Evolutionary conservation across 1,139 yeast genomes (phyloP), one percentile per base, ranked within the genome.

Genomic region (Candida anutae): DNA sequence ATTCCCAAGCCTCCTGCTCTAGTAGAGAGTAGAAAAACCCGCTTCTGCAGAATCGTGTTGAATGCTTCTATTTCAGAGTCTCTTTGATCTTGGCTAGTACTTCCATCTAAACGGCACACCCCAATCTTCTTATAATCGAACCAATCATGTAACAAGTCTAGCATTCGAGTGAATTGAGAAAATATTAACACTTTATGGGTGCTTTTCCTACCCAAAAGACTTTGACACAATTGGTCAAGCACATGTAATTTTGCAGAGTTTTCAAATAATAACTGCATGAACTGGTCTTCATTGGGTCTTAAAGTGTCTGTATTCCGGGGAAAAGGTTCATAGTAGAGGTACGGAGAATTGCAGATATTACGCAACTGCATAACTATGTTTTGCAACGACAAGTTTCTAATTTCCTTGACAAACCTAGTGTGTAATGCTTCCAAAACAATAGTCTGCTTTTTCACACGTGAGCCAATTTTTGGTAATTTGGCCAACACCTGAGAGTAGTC

Each of bases 1-100:
- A 90, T 74, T 2, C 98, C 98, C 16, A 90, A 67, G 0, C 97
- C 97, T 9, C 97, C 98, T 0, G 97, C 90, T 36, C 97, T 66
- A 0, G 98, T 90, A 9, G 95, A 81, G 11, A 90, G 59, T 28
- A 90, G 52, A 40, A 90, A 90, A 1, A 83, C 62, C 23, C 55
- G 48, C 1, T 54, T 53, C 2, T 54, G 37, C 1, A 46, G 37
- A 10, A 57, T 50, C 5, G 38, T 38, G 28, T 54, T 54, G 51
- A 90, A 90, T 2, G 46, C 46, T 2, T 60, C 57, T 25, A 90
- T 83, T 39, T 77, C 73, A 10, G 55, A 64, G 33, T 80, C 78
- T 33, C 98, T 65, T 5, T 71, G 78, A 1, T 51, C 69, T 39
- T 81, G 90, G 13, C 67, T 49, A 2, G 79, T 74, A 3, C 76